Percentiles rank a stretch among this genome's conserved stretches.
These are phyloP conservation scores for Mycena kentingensis DNA, from an alignment of 768 basidiomycete genomes.

Conservation along the genomic window DNA sequence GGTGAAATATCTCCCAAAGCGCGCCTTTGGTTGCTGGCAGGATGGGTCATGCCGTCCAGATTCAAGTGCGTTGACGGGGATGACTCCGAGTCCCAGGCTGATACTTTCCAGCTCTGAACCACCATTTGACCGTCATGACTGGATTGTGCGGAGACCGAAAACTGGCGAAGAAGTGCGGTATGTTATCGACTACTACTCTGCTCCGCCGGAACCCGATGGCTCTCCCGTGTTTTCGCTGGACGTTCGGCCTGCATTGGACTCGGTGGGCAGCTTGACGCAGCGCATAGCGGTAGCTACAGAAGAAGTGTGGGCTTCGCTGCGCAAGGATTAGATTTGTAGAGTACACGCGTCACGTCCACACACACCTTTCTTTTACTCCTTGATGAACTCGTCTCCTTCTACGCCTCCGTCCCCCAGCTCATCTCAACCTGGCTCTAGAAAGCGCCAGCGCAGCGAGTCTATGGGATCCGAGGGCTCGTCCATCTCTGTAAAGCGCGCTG, in stretches of 20 bases:
- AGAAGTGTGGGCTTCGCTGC: slow-evolving; percentile 60
- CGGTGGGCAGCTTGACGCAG: slow-evolving; percentile 71
- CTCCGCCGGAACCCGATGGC: slow-evolving; percentile 85
- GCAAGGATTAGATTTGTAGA: slow-evolving; percentile 31
- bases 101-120: slow-evolving; percentile 67
- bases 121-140: slow-evolving; percentile 98
- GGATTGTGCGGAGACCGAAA: slow-evolving; percentile 82
- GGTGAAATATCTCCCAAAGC: slow-evolving; percentile 96
- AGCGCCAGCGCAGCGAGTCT: slow-evolving; percentile 74
- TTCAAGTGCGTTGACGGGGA: slow-evolving; percentile 70
- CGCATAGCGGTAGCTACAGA: slow-evolving; percentile 70
- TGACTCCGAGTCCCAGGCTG: slow-evolving; percentile 1
- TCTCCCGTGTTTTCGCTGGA: slow-evolving; percentile 95
- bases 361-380: slow-evolving; percentile 30
- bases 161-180: slow-evolving; percentile 88
- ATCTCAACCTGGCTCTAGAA: slow-evolving; percentile 50
- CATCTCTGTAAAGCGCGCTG: slow-evolving; percentile 78
- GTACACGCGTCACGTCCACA: slow-evolving; percentile 27
- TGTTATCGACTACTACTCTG: slow-evolving; percentile 98
- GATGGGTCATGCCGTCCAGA: slow-evolving; percentile 83
- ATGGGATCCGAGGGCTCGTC: slow-evolving; percentile 73
- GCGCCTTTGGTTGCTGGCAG: slow-evolving; percentile 80
- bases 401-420: slow-evolving; percentile 41
- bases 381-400: slow-evolving; percentile 41
- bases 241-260: slow-evolving; percentile 93